phyloP scores from a whole-genome alignment of 2,329 filamentous ascomycete species.

The Seiridium cupressi region DNA sequence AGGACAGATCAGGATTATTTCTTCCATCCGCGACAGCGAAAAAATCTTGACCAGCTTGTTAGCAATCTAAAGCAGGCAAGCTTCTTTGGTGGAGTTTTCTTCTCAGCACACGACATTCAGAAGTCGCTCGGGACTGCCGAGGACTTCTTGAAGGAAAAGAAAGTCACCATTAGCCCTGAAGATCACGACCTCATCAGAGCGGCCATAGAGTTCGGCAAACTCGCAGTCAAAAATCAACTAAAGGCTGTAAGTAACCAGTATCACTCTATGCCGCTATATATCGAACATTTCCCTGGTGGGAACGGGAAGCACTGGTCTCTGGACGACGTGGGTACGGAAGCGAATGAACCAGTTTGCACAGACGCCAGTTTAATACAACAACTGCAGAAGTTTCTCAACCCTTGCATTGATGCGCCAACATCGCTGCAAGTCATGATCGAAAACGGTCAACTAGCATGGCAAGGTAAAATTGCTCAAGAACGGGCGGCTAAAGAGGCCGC shows the following conservation, averaged over 20 bases:
- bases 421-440: conserved; percentile 47
- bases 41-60: conserved; percentile 66
- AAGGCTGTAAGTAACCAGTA: conserved; percentile 67
- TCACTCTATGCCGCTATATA: conserved; percentile 76
- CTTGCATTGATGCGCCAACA: conserved; percentile 39
- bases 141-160: conserved; percentile 64
- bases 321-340: conserved; percentile 31
- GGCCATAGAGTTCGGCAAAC: conserved; percentile 64
- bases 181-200: conserved; percentile 62
- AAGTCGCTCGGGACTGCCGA: conserved; percentile 65
- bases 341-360: conserved; percentile 8
- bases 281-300: conserved; percentile 64
- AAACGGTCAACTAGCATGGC: conserved; percentile 39
- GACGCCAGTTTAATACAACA: conserved; percentile 47
- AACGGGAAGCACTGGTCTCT: conserved; percentile 68
- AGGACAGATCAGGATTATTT: conserved; percentile 83
- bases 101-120: conserved; percentile 59
- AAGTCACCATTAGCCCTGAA: conserved; percentile 54
- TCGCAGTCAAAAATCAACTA: conserved; percentile 56
- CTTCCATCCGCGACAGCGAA: conserved; percentile 74
- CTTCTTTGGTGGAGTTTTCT: conserved; percentile 82
- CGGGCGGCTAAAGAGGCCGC: conserved; percentile 24
- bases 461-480: conserved; percentile 34
- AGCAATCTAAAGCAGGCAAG: conserved; percentile 79
- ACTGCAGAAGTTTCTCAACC: conserved; percentile 51